A percentile compares a stretch with the other conserved stretches of the same genome.
phyloP scores from a whole-genome alignment of 345 rosid genomes.

The Dipteronia dyeriana region DNA sequence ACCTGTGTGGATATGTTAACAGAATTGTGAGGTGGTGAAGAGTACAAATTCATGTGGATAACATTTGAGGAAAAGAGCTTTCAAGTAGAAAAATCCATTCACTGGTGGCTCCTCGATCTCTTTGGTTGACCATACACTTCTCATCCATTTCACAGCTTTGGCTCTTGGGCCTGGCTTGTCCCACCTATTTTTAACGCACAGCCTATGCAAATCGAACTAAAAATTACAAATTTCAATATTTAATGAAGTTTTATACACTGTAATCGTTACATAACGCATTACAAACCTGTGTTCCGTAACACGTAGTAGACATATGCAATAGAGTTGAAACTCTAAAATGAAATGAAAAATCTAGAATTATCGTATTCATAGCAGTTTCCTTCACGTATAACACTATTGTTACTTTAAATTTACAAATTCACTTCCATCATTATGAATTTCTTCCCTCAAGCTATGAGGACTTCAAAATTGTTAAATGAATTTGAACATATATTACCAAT shows the following conservation, averaged over 20 bases:
- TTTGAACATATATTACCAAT: not conserved
- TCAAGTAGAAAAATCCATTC: not conserved
- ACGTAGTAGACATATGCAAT: too few species aligned
- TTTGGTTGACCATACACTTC: conserved; percentile 11
- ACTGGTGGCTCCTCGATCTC: not conserved
- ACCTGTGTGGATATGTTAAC: conserved; percentile 25
- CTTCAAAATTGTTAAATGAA: not conserved
- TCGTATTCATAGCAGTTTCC: not conserved
- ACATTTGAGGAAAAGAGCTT: conserved; percentile 10
- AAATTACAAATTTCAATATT: too few species aligned
- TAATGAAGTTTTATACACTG: too few species aligned
- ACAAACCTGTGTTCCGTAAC: too few species aligned
- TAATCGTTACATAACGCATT: too few species aligned
- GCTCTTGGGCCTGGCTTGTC: not conserved
- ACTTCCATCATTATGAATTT: not conserved
- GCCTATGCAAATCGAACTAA: too few species aligned
- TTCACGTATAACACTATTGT: not conserved
- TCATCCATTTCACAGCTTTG: conserved; percentile 18
- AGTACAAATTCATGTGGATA: conserved; percentile 39
- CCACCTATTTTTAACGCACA: not conserved
- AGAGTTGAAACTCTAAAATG: too few species aligned
- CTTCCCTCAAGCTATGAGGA: not conserved
- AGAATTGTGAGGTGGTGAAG: conserved; percentile 38
- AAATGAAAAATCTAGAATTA: too few species aligned
- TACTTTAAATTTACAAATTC: not conserved